Conservation (phyloP, 2,329 filamentous ascomycete genomes). For the Fusarium floridanum region DNA sequence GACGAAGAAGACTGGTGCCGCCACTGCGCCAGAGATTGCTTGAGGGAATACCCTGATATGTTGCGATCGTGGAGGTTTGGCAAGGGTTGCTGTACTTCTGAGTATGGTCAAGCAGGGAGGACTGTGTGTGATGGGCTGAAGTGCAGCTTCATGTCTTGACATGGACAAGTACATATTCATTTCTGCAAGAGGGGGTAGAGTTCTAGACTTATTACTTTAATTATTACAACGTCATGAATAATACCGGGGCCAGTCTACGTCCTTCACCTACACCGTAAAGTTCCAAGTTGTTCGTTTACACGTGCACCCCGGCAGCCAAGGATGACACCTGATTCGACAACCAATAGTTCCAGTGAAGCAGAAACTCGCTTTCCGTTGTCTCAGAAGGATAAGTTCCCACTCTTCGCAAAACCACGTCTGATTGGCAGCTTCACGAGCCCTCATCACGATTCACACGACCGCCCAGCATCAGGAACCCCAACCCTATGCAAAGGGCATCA, state of each 20-base stretch:
- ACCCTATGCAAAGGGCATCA: conserved; percentile 34
- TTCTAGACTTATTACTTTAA: background rate
- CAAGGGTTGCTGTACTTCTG: background rate
- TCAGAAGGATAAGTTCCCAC: background rate
- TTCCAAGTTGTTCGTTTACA: background rate
- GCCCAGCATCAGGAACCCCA: background rate
- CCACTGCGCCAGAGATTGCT: conserved; percentile 6
- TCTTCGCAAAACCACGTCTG: background rate
- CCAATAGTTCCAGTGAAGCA: background rate
- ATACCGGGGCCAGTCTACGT: background rate
- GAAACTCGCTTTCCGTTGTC: background rate
- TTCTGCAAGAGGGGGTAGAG: background rate
- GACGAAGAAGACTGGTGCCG: conserved; percentile 12
- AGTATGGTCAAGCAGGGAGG: background rate
- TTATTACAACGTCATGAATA: background rate
- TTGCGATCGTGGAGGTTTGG: no score
- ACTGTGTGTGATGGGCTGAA: background rate
- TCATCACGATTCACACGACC: background rate
- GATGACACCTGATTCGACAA: background rate
- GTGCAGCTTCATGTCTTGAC: background rate
- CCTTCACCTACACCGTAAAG: background rate
- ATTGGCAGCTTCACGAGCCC: conserved; percentile 14
- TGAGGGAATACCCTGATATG: background rate
- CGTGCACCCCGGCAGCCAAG: background rate
- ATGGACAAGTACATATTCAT: background rate